A percentile compares a stretch with the other conserved stretches of the same genome.
These are phyloP conservation scores for Penicillium atrosanguineum DNA, from an alignment of 495 filamentous ascomycete species.

Conservation along the genomic window DNA sequence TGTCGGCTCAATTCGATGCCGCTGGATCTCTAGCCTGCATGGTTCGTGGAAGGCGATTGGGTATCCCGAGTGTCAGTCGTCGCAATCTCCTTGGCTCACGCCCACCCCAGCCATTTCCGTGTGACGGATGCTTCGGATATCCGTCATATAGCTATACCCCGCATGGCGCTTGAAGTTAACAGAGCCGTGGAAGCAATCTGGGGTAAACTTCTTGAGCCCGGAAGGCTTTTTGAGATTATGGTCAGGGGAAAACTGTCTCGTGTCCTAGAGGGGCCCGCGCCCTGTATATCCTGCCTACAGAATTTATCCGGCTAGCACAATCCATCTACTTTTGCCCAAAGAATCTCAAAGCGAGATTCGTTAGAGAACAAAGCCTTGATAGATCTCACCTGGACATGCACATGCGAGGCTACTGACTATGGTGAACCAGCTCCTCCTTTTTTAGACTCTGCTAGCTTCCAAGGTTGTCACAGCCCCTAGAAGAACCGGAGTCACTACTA, in stretches of 20 bases:
- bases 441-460: not conserved
- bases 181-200: not conserved
- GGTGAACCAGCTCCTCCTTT: too few relatives aligned
- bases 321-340: not conserved
- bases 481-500: not conserved
- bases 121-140: slow-evolving; percentile 23
- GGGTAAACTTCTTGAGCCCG: not conserved
- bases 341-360: not conserved
- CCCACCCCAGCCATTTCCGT: slow-evolving; percentile 13
- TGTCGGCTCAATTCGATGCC: not conserved
- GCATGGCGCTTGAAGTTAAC: slow-evolving; percentile 6
- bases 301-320: not conserved
- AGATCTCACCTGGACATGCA: not conserved
- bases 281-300: not conserved
- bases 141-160: slow-evolving; percentile 16
- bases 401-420: too few relatives aligned
- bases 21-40: not conserved
- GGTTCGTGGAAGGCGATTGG: not conserved
- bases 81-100: slow-evolving; percentile 11
- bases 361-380: not conserved
- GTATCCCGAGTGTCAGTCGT: slow-evolving; percentile 1
- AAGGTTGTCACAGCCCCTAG: not conserved
- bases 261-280: not conserved
- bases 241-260: not conserved
- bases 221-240: not conserved